These are phyloP conservation scores for Papilionanthe hybrid DNA, from an alignment of 116 monocot species.

Conservation along the genomic window DNA sequence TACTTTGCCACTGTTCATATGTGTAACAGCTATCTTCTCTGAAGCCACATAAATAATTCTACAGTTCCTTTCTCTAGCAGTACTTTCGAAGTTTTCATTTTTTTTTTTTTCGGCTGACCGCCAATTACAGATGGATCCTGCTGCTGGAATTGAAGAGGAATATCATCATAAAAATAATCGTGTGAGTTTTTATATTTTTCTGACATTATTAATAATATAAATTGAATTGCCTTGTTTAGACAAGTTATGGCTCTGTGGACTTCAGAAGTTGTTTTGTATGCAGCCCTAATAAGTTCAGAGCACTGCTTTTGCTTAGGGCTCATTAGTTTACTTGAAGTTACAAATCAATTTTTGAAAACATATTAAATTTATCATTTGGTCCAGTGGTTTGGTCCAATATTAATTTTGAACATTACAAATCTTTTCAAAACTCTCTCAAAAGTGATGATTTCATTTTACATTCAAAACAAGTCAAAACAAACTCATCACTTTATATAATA, in stretches of 20 bases:
- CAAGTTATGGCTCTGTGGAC: background rate
- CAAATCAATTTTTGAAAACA: too few relatives aligned
- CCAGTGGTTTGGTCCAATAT: too few relatives aligned
- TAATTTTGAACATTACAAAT: too few relatives aligned
- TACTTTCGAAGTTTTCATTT: background rate
- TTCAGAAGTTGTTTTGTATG: background rate
- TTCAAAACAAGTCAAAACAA: too few relatives aligned
- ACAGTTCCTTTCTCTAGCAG: background rate
- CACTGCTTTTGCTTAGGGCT: too few relatives aligned
- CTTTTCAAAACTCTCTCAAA: too few relatives aligned
- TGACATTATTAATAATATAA: background rate
- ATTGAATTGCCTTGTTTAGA: background rate
- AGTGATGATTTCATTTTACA: too few relatives aligned
- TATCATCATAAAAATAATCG: conserved; percentile 94
- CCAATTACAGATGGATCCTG: conserved; percentile 71
- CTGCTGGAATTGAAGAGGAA: conserved; percentile 92
- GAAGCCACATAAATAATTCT: background rate
- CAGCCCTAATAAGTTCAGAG: background rate
- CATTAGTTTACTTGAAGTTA: too few relatives aligned
- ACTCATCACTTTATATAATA: too few relatives aligned
- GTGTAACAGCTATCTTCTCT: background rate
- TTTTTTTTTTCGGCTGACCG: background rate
- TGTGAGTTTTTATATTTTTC: conserved; percentile 31
- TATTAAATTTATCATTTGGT: too few relatives aligned
- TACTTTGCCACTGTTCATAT: background rate